Conservation (phyloP, 345 rosid genomes). For the Psidium friedrichsthalianum region DNA sequence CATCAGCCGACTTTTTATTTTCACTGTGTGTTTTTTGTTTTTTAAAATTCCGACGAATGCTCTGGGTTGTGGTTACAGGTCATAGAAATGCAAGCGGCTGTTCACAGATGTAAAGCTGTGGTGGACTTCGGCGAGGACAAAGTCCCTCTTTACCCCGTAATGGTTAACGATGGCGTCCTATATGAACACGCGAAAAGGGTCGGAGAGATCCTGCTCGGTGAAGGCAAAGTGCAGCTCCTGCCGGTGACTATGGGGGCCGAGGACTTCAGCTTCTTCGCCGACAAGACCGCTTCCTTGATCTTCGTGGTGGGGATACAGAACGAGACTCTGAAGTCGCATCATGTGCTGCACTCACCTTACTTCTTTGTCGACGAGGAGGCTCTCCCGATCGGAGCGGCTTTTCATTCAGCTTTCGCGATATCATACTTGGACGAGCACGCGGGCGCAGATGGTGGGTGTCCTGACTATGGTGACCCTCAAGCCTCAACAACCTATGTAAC, state of each 20-base stretch:
- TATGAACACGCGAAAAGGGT: conserved; percentile 43
- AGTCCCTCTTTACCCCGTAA: conserved; percentile 40
- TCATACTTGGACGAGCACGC: conserved; percentile 29
- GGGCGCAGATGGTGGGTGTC: neutral
- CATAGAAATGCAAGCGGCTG: conserved; percentile 48
- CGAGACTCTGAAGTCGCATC: conserved; percentile 37
- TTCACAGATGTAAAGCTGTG: conserved; percentile 41
- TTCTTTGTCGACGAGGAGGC: conserved; percentile 51
- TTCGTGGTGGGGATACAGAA: conserved; percentile 45
- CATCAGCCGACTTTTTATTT: neutral
- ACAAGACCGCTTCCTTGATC: conserved; percentile 42
- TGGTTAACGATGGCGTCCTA: conserved; percentile 35
- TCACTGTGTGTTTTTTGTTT: neutral
- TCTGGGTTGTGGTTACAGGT: conserved; percentile 15
- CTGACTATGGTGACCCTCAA: neutral
- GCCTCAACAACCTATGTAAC: neutral
- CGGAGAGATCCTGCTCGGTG: conserved; percentile 42
- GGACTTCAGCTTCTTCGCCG: conserved; percentile 64
- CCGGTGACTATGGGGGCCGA: conserved; percentile 57
- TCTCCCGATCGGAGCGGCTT: conserved; percentile 59
- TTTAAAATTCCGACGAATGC: neutral
- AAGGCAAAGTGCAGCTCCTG: conserved; percentile 33
- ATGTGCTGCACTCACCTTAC: conserved; percentile 50
- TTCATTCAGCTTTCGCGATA: conserved; percentile 49
- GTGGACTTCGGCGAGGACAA: conserved; percentile 41